A percentile compares a stretch with the other conserved stretches of the same genome.
Conservation (phyloP, 2,329 filamentous ascomycete species). For the Aspergillus sojae region DNA sequence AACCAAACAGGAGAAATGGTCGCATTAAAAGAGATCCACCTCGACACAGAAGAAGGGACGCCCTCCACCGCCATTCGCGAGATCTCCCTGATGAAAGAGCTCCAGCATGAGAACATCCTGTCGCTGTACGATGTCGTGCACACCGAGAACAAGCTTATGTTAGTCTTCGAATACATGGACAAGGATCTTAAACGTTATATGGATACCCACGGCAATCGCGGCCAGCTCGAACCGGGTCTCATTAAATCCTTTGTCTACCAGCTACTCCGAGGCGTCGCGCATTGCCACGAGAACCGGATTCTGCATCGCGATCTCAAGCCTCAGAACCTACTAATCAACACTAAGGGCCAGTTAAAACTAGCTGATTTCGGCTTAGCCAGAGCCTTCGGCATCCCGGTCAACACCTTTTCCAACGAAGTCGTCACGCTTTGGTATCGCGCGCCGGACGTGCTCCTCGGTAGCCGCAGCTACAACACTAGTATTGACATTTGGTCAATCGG, state of each 20-base stretch:
- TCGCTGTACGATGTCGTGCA: conserved; percentile 98
- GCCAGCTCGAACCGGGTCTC: conserved; percentile 81
- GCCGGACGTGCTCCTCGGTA: conserved; percentile 90
- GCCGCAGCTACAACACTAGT: conserved; percentile 97
- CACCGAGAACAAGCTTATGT: conserved; percentile 99
- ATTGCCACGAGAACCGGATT: conserved; percentile 96
- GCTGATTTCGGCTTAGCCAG: conserved; percentile 93
- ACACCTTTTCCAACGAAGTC: conserved; percentile 97
- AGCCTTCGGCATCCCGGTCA: conserved; percentile 95
- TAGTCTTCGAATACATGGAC: conserved; percentile 99
- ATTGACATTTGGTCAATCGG: conserved; percentile 99
- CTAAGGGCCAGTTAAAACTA: conserved; percentile 84
- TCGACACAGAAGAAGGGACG: conserved; percentile 97
- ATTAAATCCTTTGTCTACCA: conserved; percentile 99
- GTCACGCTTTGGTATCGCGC: conserved; percentile 99
- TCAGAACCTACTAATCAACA: conserved; percentile 94
- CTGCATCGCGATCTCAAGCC: conserved; percentile 95
- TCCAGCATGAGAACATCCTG: conserved; percentile 98
- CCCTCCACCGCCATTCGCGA: conserved; percentile 96
- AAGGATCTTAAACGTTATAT: conserved; percentile 98
- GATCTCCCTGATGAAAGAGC: conserved; percentile 98
- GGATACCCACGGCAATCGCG: conserved; percentile 88
- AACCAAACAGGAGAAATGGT: conserved; percentile 95
- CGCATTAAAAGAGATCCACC: conserved; percentile 96
- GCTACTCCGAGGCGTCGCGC: conserved; percentile 90